phyloP scores from a whole-genome alignment of 2,329 filamentous ascomycete species.

The Sporothrix euskadiensis region DNA sequence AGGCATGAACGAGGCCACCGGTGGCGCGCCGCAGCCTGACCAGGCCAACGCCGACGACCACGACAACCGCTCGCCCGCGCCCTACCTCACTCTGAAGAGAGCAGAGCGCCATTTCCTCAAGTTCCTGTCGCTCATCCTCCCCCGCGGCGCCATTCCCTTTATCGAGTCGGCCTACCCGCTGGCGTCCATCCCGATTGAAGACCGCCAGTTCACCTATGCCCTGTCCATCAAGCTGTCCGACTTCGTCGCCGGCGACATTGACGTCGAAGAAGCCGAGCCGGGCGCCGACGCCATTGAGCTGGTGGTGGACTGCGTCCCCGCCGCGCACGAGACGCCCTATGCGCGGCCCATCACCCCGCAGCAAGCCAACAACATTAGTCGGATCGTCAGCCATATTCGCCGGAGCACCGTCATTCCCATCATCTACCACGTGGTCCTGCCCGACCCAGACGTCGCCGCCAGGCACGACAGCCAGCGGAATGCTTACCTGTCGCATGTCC shows the following conservation, averaged over 20 bases:
- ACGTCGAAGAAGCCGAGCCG: constrained; percentile 56
- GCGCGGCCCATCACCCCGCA: neutral
- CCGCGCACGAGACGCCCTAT: constrained; percentile 37
- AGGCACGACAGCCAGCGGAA: constrained; percentile 40
- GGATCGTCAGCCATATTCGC: constrained; percentile 58
- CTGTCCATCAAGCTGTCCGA: constrained; percentile 59
- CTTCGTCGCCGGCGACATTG: constrained; percentile 51
- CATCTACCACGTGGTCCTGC: constrained; percentile 56
- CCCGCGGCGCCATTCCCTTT: constrained; percentile 53
- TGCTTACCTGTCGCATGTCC: constrained; percentile 58
- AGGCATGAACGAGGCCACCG: constrained; percentile 25
- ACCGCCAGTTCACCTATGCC: constrained; percentile 60
- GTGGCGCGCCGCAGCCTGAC: constrained; percentile 13
- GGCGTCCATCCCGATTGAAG: constrained; percentile 58
- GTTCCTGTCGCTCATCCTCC: constrained; percentile 60
- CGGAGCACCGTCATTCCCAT: constrained; percentile 58
- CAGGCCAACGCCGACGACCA: neutral
- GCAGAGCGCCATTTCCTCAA: constrained; percentile 61
- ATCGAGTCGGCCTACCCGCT: constrained; percentile 62
- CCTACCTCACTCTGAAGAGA: constrained; percentile 59
- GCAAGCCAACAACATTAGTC: constrained; percentile 50
- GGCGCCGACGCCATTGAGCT: constrained; percentile 61
- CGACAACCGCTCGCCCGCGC: constrained; percentile 40
- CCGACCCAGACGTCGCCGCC: constrained; percentile 33
- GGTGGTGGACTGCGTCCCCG: constrained; percentile 57